Evolutionary conservation across 352 stramenopile species (phyloP), one percentile per base, ranked within the genome.

Genomic region (Globisporangium paddicum): DNA sequence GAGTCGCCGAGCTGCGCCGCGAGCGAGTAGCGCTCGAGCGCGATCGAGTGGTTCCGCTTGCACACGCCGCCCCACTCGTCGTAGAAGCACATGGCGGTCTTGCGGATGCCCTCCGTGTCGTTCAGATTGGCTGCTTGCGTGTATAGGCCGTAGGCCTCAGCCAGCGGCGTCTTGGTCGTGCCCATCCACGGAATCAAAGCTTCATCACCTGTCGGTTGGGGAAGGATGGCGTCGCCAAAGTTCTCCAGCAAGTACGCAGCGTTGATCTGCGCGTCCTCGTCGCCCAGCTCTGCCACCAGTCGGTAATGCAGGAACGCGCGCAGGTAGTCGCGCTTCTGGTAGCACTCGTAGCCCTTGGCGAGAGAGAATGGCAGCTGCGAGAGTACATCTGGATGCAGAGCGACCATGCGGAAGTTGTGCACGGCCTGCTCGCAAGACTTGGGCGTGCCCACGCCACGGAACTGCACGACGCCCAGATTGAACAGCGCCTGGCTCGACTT

Each of bases 401-500:
- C 79, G 6, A 90, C 83, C 1, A 65, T 58, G 28, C 83, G 81
- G 35, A 93, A 90, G n/a, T 83, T 60, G 16, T 75, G 58, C 28
- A 91, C 38, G 0, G 83, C 79, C 11, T 53, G 51, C 1, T 47
- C 48, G 46, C 83, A 93, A 9, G 75, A 84, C 16, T 58, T 58
- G 11, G 68, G 60, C 5, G 75, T 87, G 2, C 81, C 81, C 19
- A 82, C 62, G 28, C 80, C 83, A 25, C 63, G 69, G 55, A 77
- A 91, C 57, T 91, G 75, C 83, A 93, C 84, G 35, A 89, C 69
- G 3, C 73, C 83, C n/a, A 91, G 56, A 46, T 90, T 88, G 58
- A 89, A 87, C 14, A 87, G 42, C 13, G 79, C 67, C 45, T 86
- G 77, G 32, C 69, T 82, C 6, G 77, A 86, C 51, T 81, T 54